These are phyloP conservation scores for Piper longum DNA, from an alignment of 164 flowering plant species.

Conservation along the genomic window DNA sequence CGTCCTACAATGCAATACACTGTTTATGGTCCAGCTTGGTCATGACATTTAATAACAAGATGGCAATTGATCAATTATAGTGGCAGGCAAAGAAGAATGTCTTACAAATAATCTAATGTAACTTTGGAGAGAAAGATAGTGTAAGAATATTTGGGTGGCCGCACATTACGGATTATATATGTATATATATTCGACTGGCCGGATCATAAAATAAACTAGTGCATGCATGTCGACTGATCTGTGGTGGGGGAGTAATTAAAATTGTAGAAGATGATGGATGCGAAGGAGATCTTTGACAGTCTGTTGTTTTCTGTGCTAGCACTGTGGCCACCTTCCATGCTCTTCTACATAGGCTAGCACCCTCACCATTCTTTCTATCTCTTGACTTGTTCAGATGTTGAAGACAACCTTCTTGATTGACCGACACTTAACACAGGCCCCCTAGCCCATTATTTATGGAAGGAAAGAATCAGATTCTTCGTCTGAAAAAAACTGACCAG, in stretches of 20 bases:
- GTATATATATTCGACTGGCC: background rate
- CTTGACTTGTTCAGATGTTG: background rate
- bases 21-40: no score
- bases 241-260: no score
- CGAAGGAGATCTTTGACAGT: slow-evolving; percentile 21
- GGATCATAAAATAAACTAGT: background rate
- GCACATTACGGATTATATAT: background rate
- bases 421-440: background rate
- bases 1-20: no score
- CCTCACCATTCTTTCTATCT: background rate
- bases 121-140: background rate
- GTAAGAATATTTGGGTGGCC: slow-evolving; percentile 1
- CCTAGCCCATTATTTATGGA: background rate
- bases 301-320: slow-evolving; percentile 16
- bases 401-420: background rate
- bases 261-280: background rate
- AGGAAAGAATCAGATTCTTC: slow-evolving; percentile 3
- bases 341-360: slow-evolving; percentile 23
- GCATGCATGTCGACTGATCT: background rate
- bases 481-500: slow-evolving; percentile 1
- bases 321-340: slow-evolving; percentile 24
- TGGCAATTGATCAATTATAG: background rate
- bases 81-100: slow-evolving; percentile 2
- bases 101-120: no score
- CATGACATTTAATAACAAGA: no score